Percentiles rank a stretch among this genome's conserved stretches.
Conservation (phyloP, 2,329 filamentous ascomycete species). For the Arthroderma sp. region DNA sequence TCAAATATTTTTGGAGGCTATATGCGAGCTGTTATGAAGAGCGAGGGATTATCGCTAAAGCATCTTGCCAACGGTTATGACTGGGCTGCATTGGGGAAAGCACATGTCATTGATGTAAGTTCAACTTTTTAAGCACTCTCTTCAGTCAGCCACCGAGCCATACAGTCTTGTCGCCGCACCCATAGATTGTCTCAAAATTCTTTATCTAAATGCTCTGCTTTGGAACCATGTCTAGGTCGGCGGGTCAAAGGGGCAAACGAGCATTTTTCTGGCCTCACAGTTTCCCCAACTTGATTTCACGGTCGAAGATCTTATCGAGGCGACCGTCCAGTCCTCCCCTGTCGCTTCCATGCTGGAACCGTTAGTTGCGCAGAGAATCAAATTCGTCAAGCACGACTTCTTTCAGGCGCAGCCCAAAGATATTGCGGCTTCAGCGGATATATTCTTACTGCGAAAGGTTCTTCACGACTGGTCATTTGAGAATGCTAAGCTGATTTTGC, state of each 20-base stretch:
- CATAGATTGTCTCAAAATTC: too few relatives aligned
- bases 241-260: slow-evolving; percentile 32
- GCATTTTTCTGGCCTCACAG: slow-evolving; percentile 29
- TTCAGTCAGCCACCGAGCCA: too few relatives aligned
- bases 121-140: too few relatives aligned
- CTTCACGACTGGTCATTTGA: slow-evolving; percentile 30
- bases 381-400: slow-evolving; percentile 24
- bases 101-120: slow-evolving; percentile 1
- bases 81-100: slow-evolving; percentile 30
- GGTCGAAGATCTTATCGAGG: slow-evolving; percentile 30
- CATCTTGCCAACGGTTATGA: slow-evolving; percentile 44
- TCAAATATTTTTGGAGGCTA: slow-evolving; percentile 41
- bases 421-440: slow-evolving; percentile 12
- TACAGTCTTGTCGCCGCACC: too few relatives aligned
- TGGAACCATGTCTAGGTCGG: slow-evolving; percentile 16
- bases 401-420: slow-evolving; percentile 22
- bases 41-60: slow-evolving; percentile 43
- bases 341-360: slow-evolving; percentile 19
- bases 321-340: neutral
- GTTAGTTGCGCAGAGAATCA: slow-evolving; percentile 17
- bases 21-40: slow-evolving; percentile 43
- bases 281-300: slow-evolving; percentile 31
- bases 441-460: slow-evolving; percentile 27
- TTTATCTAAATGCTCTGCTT: too few relatives aligned
- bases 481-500: slow-evolving; percentile 24